Conservation (phyloP, 1,284 basidiomycete genomes). For the Sanguinoderma infundibulare region DNA sequence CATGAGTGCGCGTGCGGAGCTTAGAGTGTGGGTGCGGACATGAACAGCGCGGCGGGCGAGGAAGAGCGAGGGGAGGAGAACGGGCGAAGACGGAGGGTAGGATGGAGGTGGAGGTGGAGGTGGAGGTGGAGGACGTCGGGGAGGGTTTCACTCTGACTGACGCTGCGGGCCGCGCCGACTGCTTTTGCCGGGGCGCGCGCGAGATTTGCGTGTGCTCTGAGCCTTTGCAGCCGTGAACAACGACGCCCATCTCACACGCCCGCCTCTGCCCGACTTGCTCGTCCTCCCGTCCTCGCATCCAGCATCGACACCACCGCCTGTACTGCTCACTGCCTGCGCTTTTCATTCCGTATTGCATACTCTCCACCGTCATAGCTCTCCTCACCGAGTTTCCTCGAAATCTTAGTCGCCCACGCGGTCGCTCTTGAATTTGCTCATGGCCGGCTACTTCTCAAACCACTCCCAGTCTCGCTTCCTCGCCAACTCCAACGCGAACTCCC, state of each 20-base stretch:
- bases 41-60: slow-evolving; percentile 18
- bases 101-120: slow-evolving; percentile 10
- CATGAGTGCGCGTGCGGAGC: slow-evolving; percentile 45
- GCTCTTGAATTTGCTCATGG: slow-evolving; percentile 30
- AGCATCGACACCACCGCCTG: slow-evolving; percentile 1
- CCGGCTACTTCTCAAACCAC: slow-evolving; percentile 81
- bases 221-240: slow-evolving; percentile 1
- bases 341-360: slow-evolving; percentile 17
- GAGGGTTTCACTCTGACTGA: no score
- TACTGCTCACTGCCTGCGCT: slow-evolving; percentile 1
- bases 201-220: slow-evolving; percentile 15
- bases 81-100: slow-evolving; percentile 6
- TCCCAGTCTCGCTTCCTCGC: slow-evolving; percentile 73
- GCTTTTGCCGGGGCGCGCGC: slow-evolving; percentile 12
- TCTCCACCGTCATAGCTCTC: neutral
- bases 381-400: neutral
- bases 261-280: slow-evolving; percentile 11
- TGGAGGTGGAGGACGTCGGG: neutral
- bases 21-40: slow-evolving; percentile 18
- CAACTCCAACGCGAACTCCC: slow-evolving; percentile 41
- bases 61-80: slow-evolving; percentile 1
- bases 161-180: slow-evolving; percentile 12
- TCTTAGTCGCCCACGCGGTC: slow-evolving; percentile 12
- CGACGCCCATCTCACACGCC: slow-evolving; percentile 25
- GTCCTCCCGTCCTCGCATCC: slow-evolving; percentile 6